phyloP scores from a whole-genome alignment of 2,329 filamentous ascomycete genomes.

The Didymellaceae sp. region DNA sequence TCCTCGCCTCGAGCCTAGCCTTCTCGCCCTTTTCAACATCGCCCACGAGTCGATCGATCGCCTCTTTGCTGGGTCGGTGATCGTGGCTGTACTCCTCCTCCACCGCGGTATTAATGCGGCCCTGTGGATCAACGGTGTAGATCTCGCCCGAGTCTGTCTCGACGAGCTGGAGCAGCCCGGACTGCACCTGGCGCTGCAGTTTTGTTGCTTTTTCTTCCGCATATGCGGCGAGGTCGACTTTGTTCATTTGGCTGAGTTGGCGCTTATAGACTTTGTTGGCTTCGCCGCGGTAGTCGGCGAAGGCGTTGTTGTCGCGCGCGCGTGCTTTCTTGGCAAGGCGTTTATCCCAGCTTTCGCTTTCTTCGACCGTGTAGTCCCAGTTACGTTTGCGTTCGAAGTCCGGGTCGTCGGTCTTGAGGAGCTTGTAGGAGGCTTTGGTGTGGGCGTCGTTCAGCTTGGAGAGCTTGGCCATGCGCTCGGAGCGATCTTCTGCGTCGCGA shows the following conservation, averaged over 20 bases:
- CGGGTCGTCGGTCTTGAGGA: constrained; percentile 88
- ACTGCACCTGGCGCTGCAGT: constrained; percentile 82
- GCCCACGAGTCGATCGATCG: constrained; percentile 83
- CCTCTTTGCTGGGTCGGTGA: constrained; percentile 85
- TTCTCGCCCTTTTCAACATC: constrained; percentile 91
- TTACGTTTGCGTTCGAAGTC: constrained; percentile 98
- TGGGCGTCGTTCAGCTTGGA: constrained; percentile 82
- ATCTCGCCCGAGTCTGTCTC: constrained; percentile 90
- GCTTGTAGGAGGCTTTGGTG: constrained; percentile 87
- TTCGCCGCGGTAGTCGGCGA: constrained; percentile 87
- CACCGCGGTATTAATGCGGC: constrained; percentile 87
- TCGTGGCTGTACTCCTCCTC: constrained; percentile 82
- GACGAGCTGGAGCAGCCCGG: constrained; percentile 87
- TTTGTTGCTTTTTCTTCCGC: constrained; percentile 84
- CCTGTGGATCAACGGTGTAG: constrained; percentile 90
- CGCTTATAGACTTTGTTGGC: constrained; percentile 93
- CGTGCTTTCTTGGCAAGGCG: constrained; percentile 84
- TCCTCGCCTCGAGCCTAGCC: constrained; percentile 81
- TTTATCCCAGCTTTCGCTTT: constrained; percentile 92
- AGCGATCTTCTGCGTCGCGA: constrained; percentile 45
- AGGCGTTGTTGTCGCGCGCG: constrained; percentile 83
- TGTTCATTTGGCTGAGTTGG: constrained; percentile 77
- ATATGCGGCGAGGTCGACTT: constrained; percentile 79
- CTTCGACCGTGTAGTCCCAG: constrained; percentile 98
- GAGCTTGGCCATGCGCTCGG: constrained; percentile 61